These are phyloP conservation scores for Hibiscus mutabilis DNA, from an alignment of 345 rosid genomes.

Conservation along the genomic window DNA sequence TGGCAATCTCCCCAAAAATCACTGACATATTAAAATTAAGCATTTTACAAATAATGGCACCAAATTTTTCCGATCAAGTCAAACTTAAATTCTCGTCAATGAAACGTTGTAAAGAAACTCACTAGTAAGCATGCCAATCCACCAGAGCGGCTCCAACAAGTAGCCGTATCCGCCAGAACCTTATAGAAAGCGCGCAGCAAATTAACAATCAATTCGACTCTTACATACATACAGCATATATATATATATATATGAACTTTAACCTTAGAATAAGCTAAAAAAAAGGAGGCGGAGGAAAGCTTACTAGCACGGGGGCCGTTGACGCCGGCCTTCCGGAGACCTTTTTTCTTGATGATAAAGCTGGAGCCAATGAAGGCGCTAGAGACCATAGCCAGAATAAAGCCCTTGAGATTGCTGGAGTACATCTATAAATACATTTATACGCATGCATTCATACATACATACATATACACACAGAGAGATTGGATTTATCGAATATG, in stretches of 20 bases:
- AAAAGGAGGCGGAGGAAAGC: not conserved
- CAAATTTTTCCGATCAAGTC: too few relatives aligned
- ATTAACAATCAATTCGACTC: not conserved
- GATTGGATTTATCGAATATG: not conserved
- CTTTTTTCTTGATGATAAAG: conserved; percentile 83
- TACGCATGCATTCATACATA: conserved; percentile 1
- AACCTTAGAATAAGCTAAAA: not conserved
- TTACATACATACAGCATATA: too few relatives aligned
- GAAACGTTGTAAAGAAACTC: conserved; percentile 17
- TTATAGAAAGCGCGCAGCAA: conserved; percentile 6
- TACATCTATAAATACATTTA: conserved; percentile 36
- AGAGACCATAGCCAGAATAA: conserved; percentile 59
- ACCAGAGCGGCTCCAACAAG: conserved; percentile 77
- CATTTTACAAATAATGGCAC: not conserved
- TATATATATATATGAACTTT: too few relatives aligned
- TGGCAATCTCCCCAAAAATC: conserved; percentile 69
- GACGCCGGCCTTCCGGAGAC: conserved; percentile 54
- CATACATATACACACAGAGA: not conserved
- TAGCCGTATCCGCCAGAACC: conserved; percentile 81
- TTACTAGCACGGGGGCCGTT: conserved; percentile 65
- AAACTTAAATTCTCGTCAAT: not conserved
- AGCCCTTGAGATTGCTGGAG: conserved; percentile 63
- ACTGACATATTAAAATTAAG: conserved; percentile 31
- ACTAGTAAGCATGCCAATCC: conserved; percentile 86
- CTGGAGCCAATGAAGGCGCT: conserved; percentile 80